Evolutionary conservation across 371 early-diverging fungal genomes (phyloP).

Genomic region (Zancudomyces culisetae): DNA sequence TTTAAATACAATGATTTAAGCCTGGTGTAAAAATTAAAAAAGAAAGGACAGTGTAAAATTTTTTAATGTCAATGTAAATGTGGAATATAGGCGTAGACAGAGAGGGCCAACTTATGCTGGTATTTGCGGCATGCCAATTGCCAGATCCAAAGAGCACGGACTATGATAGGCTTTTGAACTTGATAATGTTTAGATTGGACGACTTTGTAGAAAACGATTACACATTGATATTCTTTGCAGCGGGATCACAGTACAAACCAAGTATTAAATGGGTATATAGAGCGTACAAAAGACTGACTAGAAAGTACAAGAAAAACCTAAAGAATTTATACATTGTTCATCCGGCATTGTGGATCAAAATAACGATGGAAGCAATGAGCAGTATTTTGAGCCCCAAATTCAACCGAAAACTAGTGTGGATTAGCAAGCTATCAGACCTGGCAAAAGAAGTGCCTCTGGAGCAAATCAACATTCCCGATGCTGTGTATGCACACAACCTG

Average conservation of each 20-base stretch:
- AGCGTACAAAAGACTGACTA: slow-evolving; percentile 58
- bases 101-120: slow-evolving; percentile 61
- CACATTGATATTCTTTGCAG: slow-evolving; percentile 64
- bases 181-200: slow-evolving; percentile 15
- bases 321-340: slow-evolving; percentile 82
- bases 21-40: background rate
- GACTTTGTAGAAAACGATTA: slow-evolving; percentile 73
- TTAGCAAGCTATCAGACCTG: slow-evolving; percentile 47
- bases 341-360: slow-evolving; percentile 45
- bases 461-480: slow-evolving; percentile 55
- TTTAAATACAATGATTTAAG: background rate
- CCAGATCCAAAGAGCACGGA: slow-evolving; percentile 58
- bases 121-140: slow-evolving; percentile 63
- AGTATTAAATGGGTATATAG: slow-evolving; percentile 66
- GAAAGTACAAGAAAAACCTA: slow-evolving; percentile 83
- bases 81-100: slow-evolving; percentile 29
- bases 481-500: slow-evolving; percentile 44
- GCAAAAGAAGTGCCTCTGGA: slow-evolving; percentile 41
- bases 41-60: background rate
- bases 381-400: slow-evolving; percentile 62
- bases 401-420: slow-evolving; percentile 63
- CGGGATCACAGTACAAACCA: slow-evolving; percentile 58
- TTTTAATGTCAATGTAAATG: background rate
- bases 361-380: slow-evolving; percentile 51
- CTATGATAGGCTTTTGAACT: slow-evolving; percentile 65